A percentile compares a stretch with the other conserved stretches of the same genome.
phyloP scores from a whole-genome alignment of 1,139 yeast genomes.

The Debaryomyces sp. region DNA sequence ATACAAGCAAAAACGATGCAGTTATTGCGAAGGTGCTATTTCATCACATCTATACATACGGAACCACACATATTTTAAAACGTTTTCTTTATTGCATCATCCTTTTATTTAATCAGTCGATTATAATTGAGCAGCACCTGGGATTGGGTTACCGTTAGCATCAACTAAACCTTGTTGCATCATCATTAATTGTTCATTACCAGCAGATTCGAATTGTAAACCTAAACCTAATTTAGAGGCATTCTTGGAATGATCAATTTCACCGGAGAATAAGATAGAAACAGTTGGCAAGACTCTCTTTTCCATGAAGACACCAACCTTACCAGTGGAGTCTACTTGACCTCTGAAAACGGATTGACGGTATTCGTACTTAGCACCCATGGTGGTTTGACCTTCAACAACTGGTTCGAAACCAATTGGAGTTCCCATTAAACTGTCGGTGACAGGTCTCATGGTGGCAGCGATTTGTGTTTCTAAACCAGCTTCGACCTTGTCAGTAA shows the following conservation, averaged over 20 bases:
- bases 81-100: slow-evolving; percentile 1
- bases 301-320: slow-evolving; percentile 88
- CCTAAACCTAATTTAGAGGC: slow-evolving; percentile 90
- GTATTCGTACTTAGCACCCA: slow-evolving; percentile 98
- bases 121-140: slow-evolving; percentile 60
- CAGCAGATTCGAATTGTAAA: slow-evolving; percentile 92
- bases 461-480: slow-evolving; percentile 91
- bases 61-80: slow-evolving; percentile 4
- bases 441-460: slow-evolving; percentile 76
- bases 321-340: slow-evolving; percentile 88
- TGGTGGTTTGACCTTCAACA: slow-evolving; percentile 87
- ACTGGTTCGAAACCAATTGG: slow-evolving; percentile 81
- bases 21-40: slow-evolving; percentile 1
- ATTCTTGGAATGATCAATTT: slow-evolving; percentile 87
- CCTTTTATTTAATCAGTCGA: slow-evolving; percentile 4
- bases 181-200: slow-evolving; percentile 80
- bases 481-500: slow-evolving; percentile 91
- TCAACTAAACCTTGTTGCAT: slow-evolving; percentile 80
- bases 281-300: slow-evolving; percentile 92
- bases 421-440: slow-evolving; percentile 80
- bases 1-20: slow-evolving; percentile 5
- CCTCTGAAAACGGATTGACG: slow-evolving; percentile 97
- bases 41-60: slow-evolving; percentile 6
- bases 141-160: slow-evolving; percentile 82
- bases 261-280: slow-evolving; percentile 84